Conservation (phyloP, 371 early-diverging fungal species). For the Mucor mucedo region DNA sequence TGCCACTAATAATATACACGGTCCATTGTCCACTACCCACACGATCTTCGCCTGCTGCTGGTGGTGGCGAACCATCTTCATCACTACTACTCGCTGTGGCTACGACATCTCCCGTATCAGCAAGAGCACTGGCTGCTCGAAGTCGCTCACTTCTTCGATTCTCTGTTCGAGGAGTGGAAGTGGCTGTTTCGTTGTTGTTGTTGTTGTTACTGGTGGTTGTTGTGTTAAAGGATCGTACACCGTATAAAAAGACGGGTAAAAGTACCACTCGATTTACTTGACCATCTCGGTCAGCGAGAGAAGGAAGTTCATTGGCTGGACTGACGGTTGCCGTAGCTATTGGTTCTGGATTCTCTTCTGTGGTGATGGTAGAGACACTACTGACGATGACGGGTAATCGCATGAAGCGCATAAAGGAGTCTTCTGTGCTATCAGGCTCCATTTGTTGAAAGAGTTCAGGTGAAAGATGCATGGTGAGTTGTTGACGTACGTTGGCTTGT, state of each 20-base stretch:
- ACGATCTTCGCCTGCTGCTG: neutral
- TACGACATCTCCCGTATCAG: neutral
- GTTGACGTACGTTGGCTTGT: slow-evolving; percentile 11
- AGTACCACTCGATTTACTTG: slow-evolving; percentile 20
- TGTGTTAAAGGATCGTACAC: slow-evolving; percentile 11
- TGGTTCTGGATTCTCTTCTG: neutral
- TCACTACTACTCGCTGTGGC: neutral
- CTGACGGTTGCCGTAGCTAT: slow-evolving; percentile 6
- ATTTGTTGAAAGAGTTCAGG: slow-evolving; percentile 29
- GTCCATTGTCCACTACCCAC: slow-evolving; percentile 27
- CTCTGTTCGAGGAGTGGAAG: neutral
- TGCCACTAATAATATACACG: slow-evolving; percentile 37
- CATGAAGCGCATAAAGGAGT: slow-evolving; percentile 29
- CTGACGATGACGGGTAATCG: slow-evolving; percentile 23
- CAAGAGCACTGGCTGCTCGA: neutral
- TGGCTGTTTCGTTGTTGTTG: neutral
- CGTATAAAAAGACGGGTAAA: slow-evolving; percentile 29
- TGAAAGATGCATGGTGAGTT: slow-evolving; percentile 30
- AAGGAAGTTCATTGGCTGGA: slow-evolving; percentile 22
- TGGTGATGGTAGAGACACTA: slow-evolving; percentile 1
- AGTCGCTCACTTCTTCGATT: neutral
- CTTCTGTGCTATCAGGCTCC: slow-evolving; percentile 25
- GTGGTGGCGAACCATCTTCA: neutral
- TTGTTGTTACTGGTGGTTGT: neutral
- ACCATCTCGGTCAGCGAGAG: neutral